These are phyloP conservation scores for Debaryomyces hansenii DNA, from an alignment of 805 yeast species.

Conservation along the genomic window DNA sequence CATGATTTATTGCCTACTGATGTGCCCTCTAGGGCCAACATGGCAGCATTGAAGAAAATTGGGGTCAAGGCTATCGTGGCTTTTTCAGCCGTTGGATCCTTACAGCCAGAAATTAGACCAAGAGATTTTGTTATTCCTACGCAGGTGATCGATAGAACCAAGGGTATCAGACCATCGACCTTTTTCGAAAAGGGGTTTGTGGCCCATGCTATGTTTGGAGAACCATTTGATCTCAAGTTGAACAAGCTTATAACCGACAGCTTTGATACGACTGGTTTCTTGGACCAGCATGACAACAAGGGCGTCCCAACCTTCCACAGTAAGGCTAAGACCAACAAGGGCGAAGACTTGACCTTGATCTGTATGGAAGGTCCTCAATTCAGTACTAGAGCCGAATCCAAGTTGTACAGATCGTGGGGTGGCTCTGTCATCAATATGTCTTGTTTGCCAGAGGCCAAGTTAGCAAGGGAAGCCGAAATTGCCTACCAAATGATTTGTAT, in stretches of 20 bases:
- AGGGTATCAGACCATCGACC: constrained; percentile 88
- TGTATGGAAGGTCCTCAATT: constrained; percentile 99
- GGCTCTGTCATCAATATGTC: constrained; percentile 97
- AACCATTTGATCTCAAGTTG: constrained; percentile 84
- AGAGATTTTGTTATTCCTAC: constrained; percentile 96
- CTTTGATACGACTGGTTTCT: constrained; percentile 44
- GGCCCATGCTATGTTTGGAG: constrained; percentile 97
- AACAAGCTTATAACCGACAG: constrained; percentile 61
- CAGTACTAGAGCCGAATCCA: constrained; percentile 94
- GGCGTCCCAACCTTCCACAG: constrained; percentile 57
- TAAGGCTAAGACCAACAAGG: constrained; percentile 53
- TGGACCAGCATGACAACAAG: constrained; percentile 50
- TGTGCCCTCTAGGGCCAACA: constrained; percentile 92
- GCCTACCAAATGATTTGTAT: constrained; percentile 97
- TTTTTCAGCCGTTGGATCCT: constrained; percentile 94
- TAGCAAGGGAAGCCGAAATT: constrained; percentile 96
- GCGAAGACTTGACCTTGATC: constrained; percentile 76
- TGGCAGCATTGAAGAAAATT: constrained; percentile 86
- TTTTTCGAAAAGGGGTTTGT: constrained; percentile 92
- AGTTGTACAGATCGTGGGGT: constrained; percentile 81
- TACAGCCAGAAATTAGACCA: constrained; percentile 85
- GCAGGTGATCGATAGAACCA: constrained; percentile 95
- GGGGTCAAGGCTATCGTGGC: constrained; percentile 90
- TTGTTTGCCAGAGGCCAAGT: constrained; percentile 93
- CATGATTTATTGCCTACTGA: constrained; percentile 90